Base-by-base conservation (phyloP, 331 rosid species). In the Pyrus hybrid region DNA sequence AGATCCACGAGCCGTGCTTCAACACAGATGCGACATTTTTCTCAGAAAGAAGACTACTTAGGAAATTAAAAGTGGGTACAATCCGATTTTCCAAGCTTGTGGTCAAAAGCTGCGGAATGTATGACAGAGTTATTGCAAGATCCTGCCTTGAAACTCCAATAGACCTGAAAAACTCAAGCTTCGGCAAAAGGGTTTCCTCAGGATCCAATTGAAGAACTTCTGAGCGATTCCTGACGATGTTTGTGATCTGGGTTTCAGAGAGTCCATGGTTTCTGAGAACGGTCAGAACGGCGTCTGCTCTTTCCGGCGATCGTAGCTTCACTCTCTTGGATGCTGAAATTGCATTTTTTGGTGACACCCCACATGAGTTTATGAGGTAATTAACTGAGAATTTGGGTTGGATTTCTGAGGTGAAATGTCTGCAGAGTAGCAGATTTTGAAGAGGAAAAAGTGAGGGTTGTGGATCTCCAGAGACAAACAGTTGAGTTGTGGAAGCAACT, bases 111-210 rank as follows among this genome's bases (percentile, higher is more conserved):
- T 0, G 2, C 4, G 81, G 76, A 14, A 62, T 60, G 1, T 1
- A 4, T 8, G 71, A 10, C 28, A 77, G 53, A 61, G 22, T 22
- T 49, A 5, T 61, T n/a, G 26, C 70, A 37, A 70, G 20, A 0
- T 70, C 70, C 67, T 28, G 18, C n/a, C 17, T 60, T 37, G 75
- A 43, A 77, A 77, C 16, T 5, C 80, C 75, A 5, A 25, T 13
- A 5, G 80, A 77, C 5, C 12, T n/a, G 28, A 77, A 70, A 28
- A 69, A 77, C 32, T 45, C 53, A 8, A 77, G 63, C 71, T 77
- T 77, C 6, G 81, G 81, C 63, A 70, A 58, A 6, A 70, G 26
- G 67, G 60, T 60, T 45, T 69, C 47, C 70, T 77, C 30, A 5
- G 72, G 66, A 57, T 49, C 56, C 2, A 16, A 5, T 17, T 5